phyloP scores from a whole-genome alignment of 768 basidiomycete species.

The Lactifluus pinguis region DNA sequence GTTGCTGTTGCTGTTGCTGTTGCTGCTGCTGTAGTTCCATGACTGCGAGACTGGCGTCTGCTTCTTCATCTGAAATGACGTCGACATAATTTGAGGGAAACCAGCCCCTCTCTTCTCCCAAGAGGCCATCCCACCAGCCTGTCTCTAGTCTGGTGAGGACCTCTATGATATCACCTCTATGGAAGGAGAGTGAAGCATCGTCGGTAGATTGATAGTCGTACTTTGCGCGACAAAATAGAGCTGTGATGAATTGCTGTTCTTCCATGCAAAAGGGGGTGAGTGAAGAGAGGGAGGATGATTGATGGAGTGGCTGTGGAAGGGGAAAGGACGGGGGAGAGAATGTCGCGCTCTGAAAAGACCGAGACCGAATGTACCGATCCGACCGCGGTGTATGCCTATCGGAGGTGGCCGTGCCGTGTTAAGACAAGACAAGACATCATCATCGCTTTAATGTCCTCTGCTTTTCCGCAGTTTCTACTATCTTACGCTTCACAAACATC shows the following conservation, averaged over 20 bases:
- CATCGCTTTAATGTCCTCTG: conserved; percentile 71
- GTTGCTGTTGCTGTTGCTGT: conserved; percentile 16
- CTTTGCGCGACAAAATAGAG: conserved; percentile 83
- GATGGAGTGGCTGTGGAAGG: not conserved
- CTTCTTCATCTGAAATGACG: conserved; percentile 71
- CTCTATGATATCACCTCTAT: conserved; percentile 83
- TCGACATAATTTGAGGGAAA: conserved; percentile 95
- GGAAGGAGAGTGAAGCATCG: conserved; percentile 81
- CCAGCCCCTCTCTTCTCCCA: conserved; percentile 88
- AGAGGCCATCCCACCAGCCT: conserved; percentile 97
- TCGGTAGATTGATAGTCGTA: conserved; percentile 91
- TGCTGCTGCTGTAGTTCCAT: conserved; percentile 29
- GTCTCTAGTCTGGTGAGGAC: conserved; percentile 85
- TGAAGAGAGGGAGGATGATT: not conserved
- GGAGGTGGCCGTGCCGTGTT: too few relatives aligned
- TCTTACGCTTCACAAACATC: conserved; percentile 90
- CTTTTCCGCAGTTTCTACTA: conserved; percentile 95
- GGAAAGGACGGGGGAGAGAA: not conserved
- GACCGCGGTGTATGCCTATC: too few relatives aligned
- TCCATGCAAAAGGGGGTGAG: conserved; percentile 5
- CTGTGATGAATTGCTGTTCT: conserved; percentile 53
- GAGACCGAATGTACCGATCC: too few relatives aligned
- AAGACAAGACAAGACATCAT: not conserved
- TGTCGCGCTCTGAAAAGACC: not conserved
- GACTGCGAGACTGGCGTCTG: conserved; percentile 52